Evolutionary conservation across 768 basidiomycete species (phyloP).

Genomic region (Termitomyces sp.): DNA sequence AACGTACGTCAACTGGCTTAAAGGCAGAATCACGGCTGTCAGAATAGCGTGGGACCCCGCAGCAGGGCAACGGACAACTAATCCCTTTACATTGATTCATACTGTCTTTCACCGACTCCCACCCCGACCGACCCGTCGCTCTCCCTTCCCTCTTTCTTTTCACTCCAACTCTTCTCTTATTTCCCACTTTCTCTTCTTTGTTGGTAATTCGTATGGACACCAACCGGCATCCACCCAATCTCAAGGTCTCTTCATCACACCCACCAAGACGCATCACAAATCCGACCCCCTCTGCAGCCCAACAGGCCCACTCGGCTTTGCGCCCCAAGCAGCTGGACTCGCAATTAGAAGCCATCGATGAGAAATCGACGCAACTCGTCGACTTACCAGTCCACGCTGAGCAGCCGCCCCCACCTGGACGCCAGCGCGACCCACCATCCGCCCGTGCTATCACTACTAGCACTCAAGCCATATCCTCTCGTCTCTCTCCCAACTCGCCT

Average conservation of each 20-base stretch:
- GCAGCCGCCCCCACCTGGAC: slow-evolving; percentile 6
- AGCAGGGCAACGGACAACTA: not conserved
- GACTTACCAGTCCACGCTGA: slow-evolving; percentile 13
- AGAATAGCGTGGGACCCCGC: slow-evolving; percentile 12
- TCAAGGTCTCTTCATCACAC: slow-evolving; percentile 24
- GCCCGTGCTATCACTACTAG: not conserved
- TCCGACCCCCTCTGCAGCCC: slow-evolving; percentile 17
- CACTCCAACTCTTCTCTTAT: slow-evolving; percentile 14
- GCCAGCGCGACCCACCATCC: slow-evolving; percentile 3
- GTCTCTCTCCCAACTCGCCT: slow-evolving; percentile 5
- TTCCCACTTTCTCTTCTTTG: slow-evolving; percentile 14
- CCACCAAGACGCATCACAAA: slow-evolving; percentile 19
- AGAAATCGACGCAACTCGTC: slow-evolving; percentile 22
- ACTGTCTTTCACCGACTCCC: slow-evolving; percentile 4
- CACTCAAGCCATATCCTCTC: slow-evolving; percentile 1
- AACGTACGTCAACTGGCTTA: slow-evolving; percentile 10
- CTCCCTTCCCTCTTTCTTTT: slow-evolving; percentile 13
- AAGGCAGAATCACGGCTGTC: slow-evolving; percentile 6
- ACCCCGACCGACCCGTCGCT: not conserved
- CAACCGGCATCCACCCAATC: slow-evolving; percentile 15
- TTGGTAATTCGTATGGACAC: slow-evolving; percentile 23
- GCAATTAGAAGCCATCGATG: slow-evolving; percentile 12
- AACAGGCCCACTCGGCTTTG: slow-evolving; percentile 23
- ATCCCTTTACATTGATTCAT: not conserved
- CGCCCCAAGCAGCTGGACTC: slow-evolving; percentile 24